These are phyloP conservation scores for Cajanus cajan DNA, from an alignment of 306 rosid species.

Conservation along the genomic window DNA sequence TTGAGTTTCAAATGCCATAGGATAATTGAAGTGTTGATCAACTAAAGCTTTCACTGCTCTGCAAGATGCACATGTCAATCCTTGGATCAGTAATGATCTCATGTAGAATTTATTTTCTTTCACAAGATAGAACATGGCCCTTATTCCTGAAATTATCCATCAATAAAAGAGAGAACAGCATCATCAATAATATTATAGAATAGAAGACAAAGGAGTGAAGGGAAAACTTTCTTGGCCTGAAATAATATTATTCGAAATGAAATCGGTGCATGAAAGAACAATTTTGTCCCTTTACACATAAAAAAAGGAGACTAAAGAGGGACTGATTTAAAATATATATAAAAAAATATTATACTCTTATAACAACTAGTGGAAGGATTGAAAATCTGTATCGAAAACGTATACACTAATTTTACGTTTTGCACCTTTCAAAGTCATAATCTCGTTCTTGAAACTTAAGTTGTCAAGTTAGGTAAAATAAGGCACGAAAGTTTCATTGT, in stretches of 20 bases:
- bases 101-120: not conserved
- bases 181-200: not conserved
- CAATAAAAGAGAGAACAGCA: not conserved
- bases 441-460: too few species aligned
- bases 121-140: not conserved
- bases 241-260: not conserved
- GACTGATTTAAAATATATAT: not conserved
- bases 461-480: too few species aligned
- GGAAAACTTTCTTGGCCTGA: not conserved
- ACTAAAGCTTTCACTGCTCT: not conserved
- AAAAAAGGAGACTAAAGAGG: not conserved
- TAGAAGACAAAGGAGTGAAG: not conserved
- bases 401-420: too few species aligned
- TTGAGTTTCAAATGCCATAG: not conserved
- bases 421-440: too few species aligned
- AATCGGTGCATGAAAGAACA: not conserved
- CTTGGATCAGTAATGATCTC: not conserved
- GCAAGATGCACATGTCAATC: not conserved
- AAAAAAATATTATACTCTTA: too few species aligned
- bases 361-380: too few species aligned
- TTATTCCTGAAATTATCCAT: not conserved
- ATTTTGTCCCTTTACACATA: not conserved
- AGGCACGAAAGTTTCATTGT: not conserved
- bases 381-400: not conserved
- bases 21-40: not conserved